Percentiles rank a stretch among this genome's conserved stretches.
Conservation (phyloP, 1,139 yeast species). For the Debaryomycetaceae sp. region DNA sequence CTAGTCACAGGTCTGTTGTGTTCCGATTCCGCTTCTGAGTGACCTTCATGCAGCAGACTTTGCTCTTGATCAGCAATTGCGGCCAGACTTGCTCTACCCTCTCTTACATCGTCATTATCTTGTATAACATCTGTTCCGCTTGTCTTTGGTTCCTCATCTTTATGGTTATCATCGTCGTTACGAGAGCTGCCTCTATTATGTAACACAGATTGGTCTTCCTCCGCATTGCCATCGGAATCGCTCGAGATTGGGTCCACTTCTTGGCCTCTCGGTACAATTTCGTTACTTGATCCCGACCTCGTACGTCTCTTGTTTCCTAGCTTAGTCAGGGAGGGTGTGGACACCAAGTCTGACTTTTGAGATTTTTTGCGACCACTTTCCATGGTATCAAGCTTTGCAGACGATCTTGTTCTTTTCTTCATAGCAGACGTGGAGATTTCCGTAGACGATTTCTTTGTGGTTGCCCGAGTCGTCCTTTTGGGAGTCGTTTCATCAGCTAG, state of each 20-base stretch:
- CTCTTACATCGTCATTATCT: background rate
- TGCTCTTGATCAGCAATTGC: slow-evolving; percentile 5
- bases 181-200: background rate
- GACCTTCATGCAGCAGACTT: slow-evolving; percentile 2
- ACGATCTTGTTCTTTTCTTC: slow-evolving; percentile 27
- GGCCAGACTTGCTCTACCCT: slow-evolving; percentile 1
- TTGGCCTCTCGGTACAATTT: slow-evolving; percentile 6
- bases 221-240: slow-evolving; percentile 4
- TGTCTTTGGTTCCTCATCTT: background rate
- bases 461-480: background rate
- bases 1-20: slow-evolving; percentile 15
- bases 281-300: slow-evolving; percentile 24
- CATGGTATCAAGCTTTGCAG: slow-evolving; percentile 19
- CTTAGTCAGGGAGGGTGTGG: slow-evolving; percentile 9
- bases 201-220: slow-evolving; percentile 1
- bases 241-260: background rate
- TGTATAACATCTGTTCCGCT: background rate
- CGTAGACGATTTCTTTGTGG: background rate
- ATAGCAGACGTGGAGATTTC: slow-evolving; percentile 9
- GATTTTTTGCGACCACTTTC: slow-evolving; percentile 12
- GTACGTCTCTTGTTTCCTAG: slow-evolving; percentile 16
- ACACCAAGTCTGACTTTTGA: slow-evolving; percentile 9
- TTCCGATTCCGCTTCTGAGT: slow-evolving; percentile 6
- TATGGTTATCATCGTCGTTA: background rate
- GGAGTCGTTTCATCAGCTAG: background rate